phyloP scores from a whole-genome alignment of 352 stramenopile species.

The Pythium phragmitis region DNA sequence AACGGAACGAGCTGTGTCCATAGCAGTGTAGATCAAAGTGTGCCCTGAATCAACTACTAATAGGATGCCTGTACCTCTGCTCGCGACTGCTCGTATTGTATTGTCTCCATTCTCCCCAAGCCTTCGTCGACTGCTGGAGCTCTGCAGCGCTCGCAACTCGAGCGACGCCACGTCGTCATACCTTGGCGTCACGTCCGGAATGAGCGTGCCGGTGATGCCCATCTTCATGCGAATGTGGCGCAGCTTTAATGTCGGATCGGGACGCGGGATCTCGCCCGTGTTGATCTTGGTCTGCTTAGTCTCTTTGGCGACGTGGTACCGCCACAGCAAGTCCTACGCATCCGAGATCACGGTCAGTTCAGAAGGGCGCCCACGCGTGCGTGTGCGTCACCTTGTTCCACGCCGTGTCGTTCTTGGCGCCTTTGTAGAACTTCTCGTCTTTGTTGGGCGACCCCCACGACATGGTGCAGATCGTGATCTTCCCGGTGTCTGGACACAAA shows the following conservation, averaged over 20 bases:
- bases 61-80: not conserved
- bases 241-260: constrained; percentile 30
- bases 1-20: not conserved
- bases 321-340: constrained; percentile 43
- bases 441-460: constrained; percentile 38
- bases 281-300: constrained; percentile 46
- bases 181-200: constrained; percentile 43
- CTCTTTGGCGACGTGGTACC: constrained; percentile 50
- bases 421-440: constrained; percentile 57
- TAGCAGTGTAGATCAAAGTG: not conserved
- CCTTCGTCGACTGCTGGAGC: constrained; percentile 4
- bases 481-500: not conserved
- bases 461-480: constrained; percentile 7
- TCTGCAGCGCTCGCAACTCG: constrained; percentile 1
- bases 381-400: constrained; percentile 44
- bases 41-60: too few relatives aligned
- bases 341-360: not conserved
- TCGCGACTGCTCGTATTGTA: constrained; percentile 9
- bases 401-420: constrained; percentile 45
- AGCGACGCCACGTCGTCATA: constrained; percentile 7
- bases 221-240: constrained; percentile 43
- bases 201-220: constrained; percentile 48
- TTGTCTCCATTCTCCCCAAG: constrained; percentile 3
- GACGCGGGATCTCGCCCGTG: constrained; percentile 32
- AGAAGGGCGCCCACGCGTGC: too few relatives aligned